Evolutionary conservation across 225 moss, liverwort and hornwort species (phyloP).

Genomic region (Sphagnum tenellum): DNA sequence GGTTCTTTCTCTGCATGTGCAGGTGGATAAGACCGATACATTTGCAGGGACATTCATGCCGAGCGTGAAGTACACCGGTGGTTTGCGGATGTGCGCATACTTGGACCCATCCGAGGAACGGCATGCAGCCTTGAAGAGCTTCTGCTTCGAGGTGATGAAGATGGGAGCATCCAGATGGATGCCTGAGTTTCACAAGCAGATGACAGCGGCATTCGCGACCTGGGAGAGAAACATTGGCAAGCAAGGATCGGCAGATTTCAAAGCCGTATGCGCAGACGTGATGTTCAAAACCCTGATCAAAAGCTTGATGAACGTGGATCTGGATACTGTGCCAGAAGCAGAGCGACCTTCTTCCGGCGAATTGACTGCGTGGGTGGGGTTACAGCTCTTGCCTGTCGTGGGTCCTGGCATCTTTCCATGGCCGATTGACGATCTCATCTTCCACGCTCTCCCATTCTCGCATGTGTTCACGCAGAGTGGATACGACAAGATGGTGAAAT

Average conservation of each 20-base stretch:
- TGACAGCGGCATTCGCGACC: constrained; percentile 2
- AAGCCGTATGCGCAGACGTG: background rate
- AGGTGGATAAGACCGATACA: constrained; percentile 8
- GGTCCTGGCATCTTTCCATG: background rate
- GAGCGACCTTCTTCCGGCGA: background rate
- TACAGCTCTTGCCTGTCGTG: constrained; percentile 16
- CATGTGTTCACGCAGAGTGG: background rate
- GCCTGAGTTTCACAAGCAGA: constrained; percentile 5
- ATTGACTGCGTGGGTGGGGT: background rate
- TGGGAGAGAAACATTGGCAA: constrained; percentile 20
- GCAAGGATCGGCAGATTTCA: constrained; percentile 21
- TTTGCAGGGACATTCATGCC: constrained; percentile 6
- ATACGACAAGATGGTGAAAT: constrained; percentile 16
- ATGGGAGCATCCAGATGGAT: constrained; percentile 10
- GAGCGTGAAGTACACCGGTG: constrained; percentile 3
- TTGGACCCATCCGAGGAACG: constrained; percentile 8
- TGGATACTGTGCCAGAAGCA: constrained; percentile 4
- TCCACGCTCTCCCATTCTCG: constrained; percentile 33
- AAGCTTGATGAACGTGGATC: constrained; percentile 1
- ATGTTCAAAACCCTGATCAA: constrained; percentile 18
- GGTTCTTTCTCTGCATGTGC: too few relatives aligned
- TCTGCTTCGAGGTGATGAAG: constrained; percentile 12
- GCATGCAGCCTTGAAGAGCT: constrained; percentile 5
- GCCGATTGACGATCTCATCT: constrained; percentile 24
- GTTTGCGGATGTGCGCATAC: constrained; percentile 2